Conservation (phyloP, 2,329 filamentous ascomycete genomes). For the Exophiala dermatitidis region DNA sequence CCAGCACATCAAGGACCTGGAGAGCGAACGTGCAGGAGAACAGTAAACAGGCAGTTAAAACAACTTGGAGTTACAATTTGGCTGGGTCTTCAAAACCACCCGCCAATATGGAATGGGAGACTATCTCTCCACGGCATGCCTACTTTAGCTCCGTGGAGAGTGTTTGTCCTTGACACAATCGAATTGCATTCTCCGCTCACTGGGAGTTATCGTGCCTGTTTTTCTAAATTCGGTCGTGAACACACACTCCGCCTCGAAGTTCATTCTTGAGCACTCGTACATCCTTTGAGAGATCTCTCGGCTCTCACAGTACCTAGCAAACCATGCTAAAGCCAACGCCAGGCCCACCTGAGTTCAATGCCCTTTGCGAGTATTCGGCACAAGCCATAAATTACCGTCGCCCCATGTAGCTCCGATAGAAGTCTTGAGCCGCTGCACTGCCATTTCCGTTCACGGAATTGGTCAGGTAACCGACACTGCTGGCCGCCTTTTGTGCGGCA, state of each 20-base stretch:
- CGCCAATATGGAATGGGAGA: no score
- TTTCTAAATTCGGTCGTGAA: background rate
- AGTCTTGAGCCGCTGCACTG: constrained; percentile 72
- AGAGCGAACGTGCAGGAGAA: constrained; percentile 64
- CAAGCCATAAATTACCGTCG: constrained; percentile 45
- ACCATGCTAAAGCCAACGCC: background rate
- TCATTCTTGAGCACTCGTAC: no score
- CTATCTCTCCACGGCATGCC: no score
- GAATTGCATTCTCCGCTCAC: constrained; percentile 8
- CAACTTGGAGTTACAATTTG: no score
- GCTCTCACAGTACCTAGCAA: no score
- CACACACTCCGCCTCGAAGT: background rate
- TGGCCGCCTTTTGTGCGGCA: constrained; percentile 67
- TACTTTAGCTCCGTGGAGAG: constrained; percentile 3
- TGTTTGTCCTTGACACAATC: constrained; percentile 4
- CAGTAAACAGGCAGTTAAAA: constrained; percentile 4
- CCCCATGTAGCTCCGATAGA: constrained; percentile 82
- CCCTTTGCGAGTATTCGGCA: background rate
- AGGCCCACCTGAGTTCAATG: background rate
- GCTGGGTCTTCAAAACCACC: no score
- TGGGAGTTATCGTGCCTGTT: background rate
- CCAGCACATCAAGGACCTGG: constrained; percentile 80
- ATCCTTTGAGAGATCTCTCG: no score
- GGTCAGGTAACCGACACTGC: constrained; percentile 33
- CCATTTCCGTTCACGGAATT: constrained; percentile 44